Evolutionary conservation across 345 rosid species (phyloP).

Genomic region (Excoecaria cochinchinensis): DNA sequence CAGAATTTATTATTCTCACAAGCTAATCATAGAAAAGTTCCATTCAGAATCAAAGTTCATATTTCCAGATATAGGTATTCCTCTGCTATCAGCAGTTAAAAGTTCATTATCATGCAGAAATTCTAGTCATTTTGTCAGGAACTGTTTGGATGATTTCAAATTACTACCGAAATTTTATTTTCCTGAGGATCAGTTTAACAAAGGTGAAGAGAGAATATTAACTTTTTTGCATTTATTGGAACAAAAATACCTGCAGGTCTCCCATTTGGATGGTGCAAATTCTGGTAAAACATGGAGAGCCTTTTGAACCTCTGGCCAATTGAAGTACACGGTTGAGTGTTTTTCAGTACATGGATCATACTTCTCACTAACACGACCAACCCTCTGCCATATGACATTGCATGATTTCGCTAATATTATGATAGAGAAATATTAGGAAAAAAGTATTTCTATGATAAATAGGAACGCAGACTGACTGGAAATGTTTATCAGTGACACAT

Average conservation of each 20-base stretch:
- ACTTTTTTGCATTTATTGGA: neutral
- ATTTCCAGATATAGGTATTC: neutral
- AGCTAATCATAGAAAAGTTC: neutral
- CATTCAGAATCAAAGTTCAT: neutral
- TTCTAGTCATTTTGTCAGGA: neutral
- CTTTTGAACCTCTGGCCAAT: constrained; percentile 71
- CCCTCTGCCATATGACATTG: constrained; percentile 34
- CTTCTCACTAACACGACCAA: constrained; percentile 51
- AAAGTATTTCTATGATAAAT: neutral
- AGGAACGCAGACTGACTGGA: neutral
- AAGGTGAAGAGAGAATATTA: neutral
- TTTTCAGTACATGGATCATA: constrained; percentile 96
- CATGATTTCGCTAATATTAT: constrained; percentile 7
- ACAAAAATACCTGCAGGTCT: constrained; percentile 70
- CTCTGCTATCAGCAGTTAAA: neutral
- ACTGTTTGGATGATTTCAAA: neutral
- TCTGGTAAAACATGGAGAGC: constrained; percentile 73
- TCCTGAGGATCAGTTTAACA: neutral
- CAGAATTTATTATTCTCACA: neutral
- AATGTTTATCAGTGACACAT: neutral
- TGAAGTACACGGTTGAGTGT: constrained; percentile 76
- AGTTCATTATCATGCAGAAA: neutral
- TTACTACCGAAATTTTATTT: neutral
- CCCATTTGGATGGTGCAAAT: constrained; percentile 76
- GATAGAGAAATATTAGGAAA: neutral